Percentiles rank a stretch among this genome's conserved stretches.
phyloP scores from a whole-genome alignment of 176 grass and related monocot genomes.

The Carex pumila region DNA sequence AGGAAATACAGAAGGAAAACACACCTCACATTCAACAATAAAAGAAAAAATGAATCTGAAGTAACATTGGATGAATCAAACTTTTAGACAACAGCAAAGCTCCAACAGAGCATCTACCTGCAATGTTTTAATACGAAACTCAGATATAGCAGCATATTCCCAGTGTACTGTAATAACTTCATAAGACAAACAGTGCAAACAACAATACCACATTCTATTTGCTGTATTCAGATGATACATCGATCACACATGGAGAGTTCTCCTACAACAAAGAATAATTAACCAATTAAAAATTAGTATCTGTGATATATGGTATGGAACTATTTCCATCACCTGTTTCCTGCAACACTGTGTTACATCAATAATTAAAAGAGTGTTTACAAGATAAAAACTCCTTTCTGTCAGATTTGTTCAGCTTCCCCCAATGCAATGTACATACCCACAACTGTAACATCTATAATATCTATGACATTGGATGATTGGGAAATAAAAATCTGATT shows the following conservation, averaged over 20 bases:
- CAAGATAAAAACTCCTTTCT: neutral
- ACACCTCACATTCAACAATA: constrained; percentile 56
- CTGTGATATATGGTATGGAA: no score
- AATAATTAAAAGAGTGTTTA: neutral
- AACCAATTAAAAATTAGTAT: neutral
- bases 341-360: neutral
- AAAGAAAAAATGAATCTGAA: constrained; percentile 61
- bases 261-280: constrained; percentile 32
- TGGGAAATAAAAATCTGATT: no score
- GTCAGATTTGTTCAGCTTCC: no score
- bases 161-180: neutral
- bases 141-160: neutral
- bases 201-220: constrained; percentile 23
- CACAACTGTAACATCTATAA: no score
- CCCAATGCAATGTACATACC: no score
- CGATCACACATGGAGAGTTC: constrained; percentile 11
- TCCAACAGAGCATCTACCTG: neutral
- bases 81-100: neutral
- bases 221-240: constrained; percentile 31
- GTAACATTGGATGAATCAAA: neutral
- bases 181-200: neutral
- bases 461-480: no score
- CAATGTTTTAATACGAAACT: neutral
- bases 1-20: constrained; percentile 14
- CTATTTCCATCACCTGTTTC: neutral